A percentile compares a stretch with the other conserved stretches of the same genome.
Conservation (phyloP, 163 green algal species). For the Prototheca cutis region DNA sequence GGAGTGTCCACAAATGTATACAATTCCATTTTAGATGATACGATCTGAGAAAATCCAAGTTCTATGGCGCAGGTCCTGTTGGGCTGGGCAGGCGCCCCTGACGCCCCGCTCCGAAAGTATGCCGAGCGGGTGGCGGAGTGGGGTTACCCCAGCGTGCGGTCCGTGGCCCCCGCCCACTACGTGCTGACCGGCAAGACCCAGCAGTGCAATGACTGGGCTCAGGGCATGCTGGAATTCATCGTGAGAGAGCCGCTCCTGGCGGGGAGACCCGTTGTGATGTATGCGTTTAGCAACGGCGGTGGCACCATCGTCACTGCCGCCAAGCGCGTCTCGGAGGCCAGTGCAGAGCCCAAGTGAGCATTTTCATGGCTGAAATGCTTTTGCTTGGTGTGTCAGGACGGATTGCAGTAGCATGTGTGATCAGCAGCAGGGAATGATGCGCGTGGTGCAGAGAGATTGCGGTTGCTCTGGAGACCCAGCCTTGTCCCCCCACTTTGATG, state of each 20-base stretch:
- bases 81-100: conserved; percentile 1
- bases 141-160: background rate
- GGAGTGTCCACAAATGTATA: too few relatives aligned
- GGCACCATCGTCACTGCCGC: background rate
- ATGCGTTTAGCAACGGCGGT: conserved; percentile 1
- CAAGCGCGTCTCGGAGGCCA: too few relatives aligned
- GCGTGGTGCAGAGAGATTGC: too few relatives aligned
- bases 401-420: too few relatives aligned
- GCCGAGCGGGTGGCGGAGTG: background rate
- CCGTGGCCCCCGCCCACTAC: background rate
- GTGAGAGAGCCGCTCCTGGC: background rate
- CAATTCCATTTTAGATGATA: too few relatives aligned
- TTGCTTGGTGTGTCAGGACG: too few relatives aligned
- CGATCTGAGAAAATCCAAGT: too few relatives aligned
- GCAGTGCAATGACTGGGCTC: background rate
- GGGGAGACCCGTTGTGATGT: background rate
- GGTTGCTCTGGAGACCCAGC: too few relatives aligned
- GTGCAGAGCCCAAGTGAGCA: too few relatives aligned
- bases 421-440: too few relatives aligned
- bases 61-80: background rate
- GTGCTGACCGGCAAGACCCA: background rate
- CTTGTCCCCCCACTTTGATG: too few relatives aligned
- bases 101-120: background rate
- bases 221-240: background rate
- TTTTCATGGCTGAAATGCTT: too few relatives aligned